These are phyloP conservation scores for Phyllachora maydis DNA, from an alignment of 2,329 filamentous ascomycete genomes.

Conservation along the genomic window DNA sequence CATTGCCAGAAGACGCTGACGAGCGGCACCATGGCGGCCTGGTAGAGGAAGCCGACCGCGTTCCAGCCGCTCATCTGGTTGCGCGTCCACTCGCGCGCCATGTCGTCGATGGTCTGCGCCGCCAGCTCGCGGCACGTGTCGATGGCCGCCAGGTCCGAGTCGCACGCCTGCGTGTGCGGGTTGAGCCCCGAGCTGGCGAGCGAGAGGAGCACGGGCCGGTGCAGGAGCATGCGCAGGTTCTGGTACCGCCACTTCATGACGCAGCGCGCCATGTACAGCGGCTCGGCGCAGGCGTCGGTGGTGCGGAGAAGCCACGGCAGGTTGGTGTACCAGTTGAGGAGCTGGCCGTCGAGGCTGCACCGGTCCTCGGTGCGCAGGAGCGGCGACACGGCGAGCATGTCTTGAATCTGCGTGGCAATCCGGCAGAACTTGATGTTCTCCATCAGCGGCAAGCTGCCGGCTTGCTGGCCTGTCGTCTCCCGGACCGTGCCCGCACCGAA, in stretches of 20 bases:
- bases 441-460: slow-evolving; percentile 48
- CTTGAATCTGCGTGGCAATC: slow-evolving; percentile 59
- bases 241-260: slow-evolving; percentile 73
- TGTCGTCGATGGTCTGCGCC: slow-evolving; percentile 50
- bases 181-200: slow-evolving; percentile 31
- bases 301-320: slow-evolving; percentile 45
- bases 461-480: slow-evolving; percentile 34
- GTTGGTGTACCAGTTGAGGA: slow-evolving; percentile 52
- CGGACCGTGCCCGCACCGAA: slow-evolving; percentile 21
- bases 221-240: slow-evolving; percentile 56
- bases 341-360: slow-evolving; percentile 41
- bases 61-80: slow-evolving; percentile 69
- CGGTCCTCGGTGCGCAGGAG: slow-evolving; percentile 47
- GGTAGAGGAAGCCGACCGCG: slow-evolving; percentile 64
- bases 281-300: slow-evolving; percentile 47
- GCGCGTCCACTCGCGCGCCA: slow-evolving; percentile 45
- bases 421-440: slow-evolving; percentile 67
- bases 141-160: slow-evolving; percentile 47
- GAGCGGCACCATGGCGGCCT: slow-evolving; percentile 60
- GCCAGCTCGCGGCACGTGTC: slow-evolving; percentile 50
- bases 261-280: slow-evolving; percentile 46
- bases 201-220: slow-evolving; percentile 51
- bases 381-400: slow-evolving; percentile 49
- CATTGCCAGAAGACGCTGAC: slow-evolving; percentile 54
- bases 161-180: slow-evolving; percentile 19